phyloP scores from a whole-genome alignment of 2,329 filamentous ascomycete species.

The Phyllosticta citriasiana region DNA sequence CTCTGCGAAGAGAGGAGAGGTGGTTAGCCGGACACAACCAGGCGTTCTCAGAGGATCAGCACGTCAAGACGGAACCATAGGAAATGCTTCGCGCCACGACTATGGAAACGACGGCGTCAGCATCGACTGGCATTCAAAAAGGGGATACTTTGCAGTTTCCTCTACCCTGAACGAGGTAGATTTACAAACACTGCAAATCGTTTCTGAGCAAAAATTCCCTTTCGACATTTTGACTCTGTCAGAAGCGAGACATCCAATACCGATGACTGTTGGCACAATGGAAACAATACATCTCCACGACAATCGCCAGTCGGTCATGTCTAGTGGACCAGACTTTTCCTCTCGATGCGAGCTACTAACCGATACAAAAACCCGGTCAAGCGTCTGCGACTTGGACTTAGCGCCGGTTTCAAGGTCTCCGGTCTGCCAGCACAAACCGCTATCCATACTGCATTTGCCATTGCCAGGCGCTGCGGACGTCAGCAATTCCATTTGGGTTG shows the following conservation, averaged over 20 bases:
- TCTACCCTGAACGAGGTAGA: slow-evolving; percentile 74
- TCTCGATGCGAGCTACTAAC: slow-evolving; percentile 21
- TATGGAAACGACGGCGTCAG: slow-evolving; percentile 58
- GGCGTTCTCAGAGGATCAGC: slow-evolving; percentile 49
- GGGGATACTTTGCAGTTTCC: slow-evolving; percentile 72
- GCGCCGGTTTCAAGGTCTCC: slow-evolving; percentile 37
- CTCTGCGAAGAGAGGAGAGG: slow-evolving; percentile 42
- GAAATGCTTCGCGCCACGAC: too few relatives aligned
- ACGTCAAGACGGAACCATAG: too few relatives aligned
- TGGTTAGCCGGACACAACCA: slow-evolving; percentile 42
- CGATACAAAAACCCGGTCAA: slow-evolving; percentile 14
- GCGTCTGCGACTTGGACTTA: slow-evolving; percentile 26
- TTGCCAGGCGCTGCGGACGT: slow-evolving; percentile 54
- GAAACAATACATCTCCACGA: slow-evolving; percentile 77
- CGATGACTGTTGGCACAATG: slow-evolving; percentile 76
- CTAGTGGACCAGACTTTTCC: background rate
- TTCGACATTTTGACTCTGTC: slow-evolving; percentile 80
- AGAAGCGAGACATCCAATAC: slow-evolving; percentile 52
- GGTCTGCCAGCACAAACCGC: slow-evolving; percentile 68
- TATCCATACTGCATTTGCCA: slow-evolving; percentile 72
- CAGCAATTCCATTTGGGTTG: slow-evolving; percentile 57
- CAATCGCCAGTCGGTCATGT: slow-evolving; percentile 39
- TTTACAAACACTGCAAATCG: slow-evolving; percentile 58
- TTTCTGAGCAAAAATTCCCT: slow-evolving; percentile 63
- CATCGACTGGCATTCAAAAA: slow-evolving; percentile 56